phyloP scores from a whole-genome alignment of 2,329 filamentous ascomycete genomes.

The Domatiomyces globalis region DNA sequence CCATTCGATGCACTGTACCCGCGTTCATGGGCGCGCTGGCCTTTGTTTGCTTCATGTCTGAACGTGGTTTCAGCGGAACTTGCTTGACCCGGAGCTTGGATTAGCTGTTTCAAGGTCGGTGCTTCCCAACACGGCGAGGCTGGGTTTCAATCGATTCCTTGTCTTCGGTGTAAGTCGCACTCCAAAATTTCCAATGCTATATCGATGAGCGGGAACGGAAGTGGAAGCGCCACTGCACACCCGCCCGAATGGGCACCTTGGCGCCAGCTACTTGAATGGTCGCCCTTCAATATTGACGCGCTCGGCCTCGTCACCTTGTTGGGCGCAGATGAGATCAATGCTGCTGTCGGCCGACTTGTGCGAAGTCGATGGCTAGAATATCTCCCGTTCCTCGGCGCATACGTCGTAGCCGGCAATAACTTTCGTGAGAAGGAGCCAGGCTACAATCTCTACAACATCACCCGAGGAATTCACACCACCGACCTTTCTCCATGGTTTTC shows the following conservation, averaged over 20 bases:
- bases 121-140: too few species aligned
- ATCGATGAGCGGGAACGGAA: not conserved
- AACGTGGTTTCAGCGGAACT: too few species aligned
- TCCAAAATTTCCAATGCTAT: too few species aligned
- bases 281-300: conserved; percentile 16
- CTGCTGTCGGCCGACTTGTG: conserved; percentile 14
- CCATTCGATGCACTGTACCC: too few species aligned
- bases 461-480: conserved; percentile 14
- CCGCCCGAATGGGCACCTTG: conserved; percentile 6
- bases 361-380: conserved; percentile 13
- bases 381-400: conserved; percentile 17
- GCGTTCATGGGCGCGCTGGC: too few species aligned
- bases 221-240: not conserved
- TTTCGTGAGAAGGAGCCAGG: conserved; percentile 13
- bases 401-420: conserved; percentile 15
- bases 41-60: too few species aligned
- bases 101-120: too few species aligned
- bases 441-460: conserved; percentile 18
- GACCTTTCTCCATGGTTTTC: conserved; percentile 13
- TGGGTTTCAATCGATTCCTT: not conserved
- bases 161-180: not conserved
- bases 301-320: conserved; percentile 18
- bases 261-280: conserved; percentile 7
- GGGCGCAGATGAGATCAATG: conserved; percentile 17
- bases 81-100: too few species aligned